Evolutionary conservation across 2,329 filamentous ascomycete species (phyloP).

Genomic region (Cladophialophora chaetospira): DNA sequence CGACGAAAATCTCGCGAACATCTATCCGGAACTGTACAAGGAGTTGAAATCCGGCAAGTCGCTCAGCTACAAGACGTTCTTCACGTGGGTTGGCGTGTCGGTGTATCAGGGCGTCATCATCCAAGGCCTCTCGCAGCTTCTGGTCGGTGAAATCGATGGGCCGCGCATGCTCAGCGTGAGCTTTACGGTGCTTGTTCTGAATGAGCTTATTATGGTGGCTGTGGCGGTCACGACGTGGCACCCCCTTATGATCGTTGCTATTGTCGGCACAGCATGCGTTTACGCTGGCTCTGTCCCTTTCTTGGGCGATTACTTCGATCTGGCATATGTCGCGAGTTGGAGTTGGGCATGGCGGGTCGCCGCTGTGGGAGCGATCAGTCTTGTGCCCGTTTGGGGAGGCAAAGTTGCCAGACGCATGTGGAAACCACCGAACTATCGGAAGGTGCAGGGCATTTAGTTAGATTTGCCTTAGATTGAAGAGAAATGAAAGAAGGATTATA

Average conservation of each 20-base stretch:
- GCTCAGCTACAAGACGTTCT: constrained; percentile 90
- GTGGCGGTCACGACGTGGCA: constrained; percentile 98
- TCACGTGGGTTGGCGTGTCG: constrained; percentile 92
- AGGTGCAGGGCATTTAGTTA: constrained; percentile 60
- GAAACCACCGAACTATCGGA: constrained; percentile 91
- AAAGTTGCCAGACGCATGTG: constrained; percentile 83
- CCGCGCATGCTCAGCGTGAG: constrained; percentile 82
- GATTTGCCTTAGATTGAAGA: too few species aligned
- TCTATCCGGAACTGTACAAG: constrained; percentile 97
- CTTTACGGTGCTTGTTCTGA: constrained; percentile 88
- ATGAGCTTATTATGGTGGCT: constrained; percentile 96
- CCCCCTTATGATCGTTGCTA: constrained; percentile 80
- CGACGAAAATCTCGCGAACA: constrained; percentile 86
- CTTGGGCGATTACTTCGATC: constrained; percentile 84
- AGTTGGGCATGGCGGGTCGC: constrained; percentile 87
- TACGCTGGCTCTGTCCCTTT: constrained; percentile 85
- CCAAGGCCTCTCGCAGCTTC: constrained; percentile 86
- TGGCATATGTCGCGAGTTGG: constrained; percentile 73
- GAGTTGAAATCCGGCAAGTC: constrained; percentile 88
- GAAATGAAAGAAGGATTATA: too few species aligned
- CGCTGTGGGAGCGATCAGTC: constrained; percentile 75
- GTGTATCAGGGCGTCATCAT: constrained; percentile 96
- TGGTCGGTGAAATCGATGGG: constrained; percentile 71
- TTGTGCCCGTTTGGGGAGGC: constrained; percentile 83
- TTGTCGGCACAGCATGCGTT: constrained; percentile 78